A percentile compares a stretch with the other conserved stretches of the same genome.
Evolutionary conservation across 1,284 basidiomycete species (phyloP).

Genomic region (Taiwanofungus camphoratus): DNA sequence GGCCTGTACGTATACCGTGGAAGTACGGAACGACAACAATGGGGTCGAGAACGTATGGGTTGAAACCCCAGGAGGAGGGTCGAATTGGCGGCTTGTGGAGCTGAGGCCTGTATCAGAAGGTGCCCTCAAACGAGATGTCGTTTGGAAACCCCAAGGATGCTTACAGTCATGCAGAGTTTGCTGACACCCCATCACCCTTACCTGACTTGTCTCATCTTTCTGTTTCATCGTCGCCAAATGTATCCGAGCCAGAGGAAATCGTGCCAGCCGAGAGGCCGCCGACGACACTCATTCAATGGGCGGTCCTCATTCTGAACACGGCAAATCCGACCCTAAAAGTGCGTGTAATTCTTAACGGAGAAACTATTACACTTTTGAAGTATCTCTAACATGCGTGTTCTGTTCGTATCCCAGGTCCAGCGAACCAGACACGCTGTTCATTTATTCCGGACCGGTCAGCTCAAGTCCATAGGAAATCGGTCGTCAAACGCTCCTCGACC

Average conservation of each 20-base stretch:
- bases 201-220: conserved; percentile 24
- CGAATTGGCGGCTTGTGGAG: conserved; percentile 68
- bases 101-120: conserved; percentile 81
- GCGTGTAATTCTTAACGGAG: not conserved
- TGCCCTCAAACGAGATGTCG: no score
- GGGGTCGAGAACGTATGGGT: conserved; percentile 56
- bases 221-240: conserved; percentile 13
- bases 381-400: conserved; percentile 1
- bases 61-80: conserved; percentile 52
- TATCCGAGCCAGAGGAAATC: conserved; percentile 32
- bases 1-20: conserved; percentile 74
- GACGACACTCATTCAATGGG: conserved; percentile 69
- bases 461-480: conserved; percentile 60
- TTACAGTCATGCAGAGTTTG: conserved; percentile 61
- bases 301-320: conserved; percentile 69
- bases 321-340: conserved; percentile 68
- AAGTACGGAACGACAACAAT: conserved; percentile 39
- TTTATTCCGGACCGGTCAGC: conserved; percentile 64
- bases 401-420: conserved; percentile 40
- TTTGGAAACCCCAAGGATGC: no score
- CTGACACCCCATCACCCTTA: conserved; percentile 54
- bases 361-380: conserved; percentile 1
- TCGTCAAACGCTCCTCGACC: conserved; percentile 45
- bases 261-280: conserved; percentile 46
- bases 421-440: conserved; percentile 66